phyloP scores from a whole-genome alignment of 192 early-diverging fungal species.

The Entomortierella beljakovae region DNA sequence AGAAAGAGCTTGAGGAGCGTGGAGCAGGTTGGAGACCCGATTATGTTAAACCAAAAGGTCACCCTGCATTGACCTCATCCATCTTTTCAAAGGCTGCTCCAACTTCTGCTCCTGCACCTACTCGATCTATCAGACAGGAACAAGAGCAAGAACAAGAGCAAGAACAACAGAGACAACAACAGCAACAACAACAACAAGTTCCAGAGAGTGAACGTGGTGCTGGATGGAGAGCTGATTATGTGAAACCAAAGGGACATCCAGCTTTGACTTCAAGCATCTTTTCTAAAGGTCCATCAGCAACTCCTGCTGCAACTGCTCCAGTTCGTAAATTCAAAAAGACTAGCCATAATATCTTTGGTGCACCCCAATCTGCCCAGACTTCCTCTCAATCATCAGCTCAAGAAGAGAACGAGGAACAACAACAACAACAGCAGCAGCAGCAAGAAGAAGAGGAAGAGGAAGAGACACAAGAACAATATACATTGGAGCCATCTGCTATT shows the following conservation, averaged over 20 bases:
- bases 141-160: background rate
- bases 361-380: background rate
- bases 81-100: slow-evolving; percentile 20
- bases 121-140: background rate
- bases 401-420: background rate
- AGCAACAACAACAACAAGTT: slow-evolving; percentile 1
- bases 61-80: slow-evolving; percentile 43
- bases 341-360: slow-evolving; percentile 49
- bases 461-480: background rate
- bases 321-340: slow-evolving; percentile 34
- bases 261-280: slow-evolving; percentile 40
- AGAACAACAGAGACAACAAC: background rate
- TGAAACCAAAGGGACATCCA: slow-evolving; percentile 47
- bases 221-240: slow-evolving; percentile 45
- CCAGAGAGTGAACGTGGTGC: slow-evolving; percentile 34
- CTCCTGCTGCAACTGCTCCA: background rate
- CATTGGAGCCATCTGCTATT: slow-evolving; percentile 20
- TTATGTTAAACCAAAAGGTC: slow-evolving; percentile 50
- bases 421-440: background rate
- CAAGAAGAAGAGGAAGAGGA: background rate
- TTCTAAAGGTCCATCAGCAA: background rate
- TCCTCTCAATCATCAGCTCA: background rate
- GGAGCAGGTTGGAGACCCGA: slow-evolving; percentile 42
- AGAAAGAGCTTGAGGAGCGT: slow-evolving; percentile 22
- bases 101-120: background rate